Evolutionary conservation across 257 asterid genomes (phyloP).

Genomic region (Anisodus tanguticus): DNA sequence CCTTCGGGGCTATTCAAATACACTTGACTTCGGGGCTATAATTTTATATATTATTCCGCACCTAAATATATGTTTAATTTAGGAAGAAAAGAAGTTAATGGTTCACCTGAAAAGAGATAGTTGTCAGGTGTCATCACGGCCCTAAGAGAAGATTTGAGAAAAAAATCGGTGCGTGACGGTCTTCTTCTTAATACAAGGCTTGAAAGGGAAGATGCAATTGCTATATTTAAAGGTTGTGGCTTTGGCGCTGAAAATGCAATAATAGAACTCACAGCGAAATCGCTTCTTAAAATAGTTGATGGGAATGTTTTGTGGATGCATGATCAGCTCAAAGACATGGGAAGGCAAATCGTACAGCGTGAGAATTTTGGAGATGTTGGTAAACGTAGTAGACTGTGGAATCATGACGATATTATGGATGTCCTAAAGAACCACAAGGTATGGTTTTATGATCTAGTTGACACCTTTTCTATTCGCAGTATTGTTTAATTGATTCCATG

Average conservation of each 20-base stretch:
- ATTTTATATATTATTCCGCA: too few relatives aligned
- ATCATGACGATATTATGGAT: slow-evolving; percentile 29
- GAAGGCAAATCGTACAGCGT: slow-evolving; percentile 39
- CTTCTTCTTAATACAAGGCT: background rate
- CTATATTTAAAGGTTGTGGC: slow-evolving; percentile 40
- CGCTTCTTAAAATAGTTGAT: slow-evolving; percentile 39
- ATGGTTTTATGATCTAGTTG: background rate
- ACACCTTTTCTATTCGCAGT: background rate
- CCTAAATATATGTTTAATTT: too few relatives aligned
- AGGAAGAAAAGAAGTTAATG: too few relatives aligned
- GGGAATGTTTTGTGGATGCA: slow-evolving; percentile 46
- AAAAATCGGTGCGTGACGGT: too few relatives aligned
- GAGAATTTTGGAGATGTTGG: slow-evolving; percentile 37
- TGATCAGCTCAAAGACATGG: slow-evolving; percentile 49
- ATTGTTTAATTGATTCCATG: background rate
- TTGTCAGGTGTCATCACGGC: too few relatives aligned
- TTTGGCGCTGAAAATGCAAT: slow-evolving; percentile 40
- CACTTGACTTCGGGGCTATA: too few relatives aligned
- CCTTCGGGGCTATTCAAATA: too few relatives aligned
- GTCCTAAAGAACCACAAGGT: slow-evolving; percentile 39
- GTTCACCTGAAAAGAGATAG: too few relatives aligned
- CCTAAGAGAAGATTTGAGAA: too few relatives aligned
- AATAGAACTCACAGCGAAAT: slow-evolving; percentile 35
- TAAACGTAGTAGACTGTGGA: slow-evolving; percentile 49
- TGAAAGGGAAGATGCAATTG: slow-evolving; percentile 41